Conservation (phyloP, 176 grass and related monocot genomes). For the Phoenix roebelenii region DNA sequence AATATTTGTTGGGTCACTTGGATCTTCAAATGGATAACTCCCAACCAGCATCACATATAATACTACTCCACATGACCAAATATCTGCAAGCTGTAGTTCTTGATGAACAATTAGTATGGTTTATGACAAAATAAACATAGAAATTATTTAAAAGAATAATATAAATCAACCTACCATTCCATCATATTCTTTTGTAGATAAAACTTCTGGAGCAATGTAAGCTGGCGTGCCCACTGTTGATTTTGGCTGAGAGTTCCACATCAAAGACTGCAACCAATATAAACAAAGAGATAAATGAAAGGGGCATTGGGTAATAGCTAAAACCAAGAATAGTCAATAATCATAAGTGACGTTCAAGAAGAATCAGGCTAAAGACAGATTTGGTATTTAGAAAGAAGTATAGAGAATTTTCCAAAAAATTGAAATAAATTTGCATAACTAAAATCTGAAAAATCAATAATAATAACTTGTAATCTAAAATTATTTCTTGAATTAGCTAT, state of each 20-base stretch:
- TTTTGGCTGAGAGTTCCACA: constrained; percentile 84
- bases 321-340: no score
- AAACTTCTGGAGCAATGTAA: constrained; percentile 89
- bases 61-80: constrained; percentile 97
- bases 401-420: no score
- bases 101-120: background rate
- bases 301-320: no score
- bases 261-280: constrained; percentile 44
- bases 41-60: constrained; percentile 95
- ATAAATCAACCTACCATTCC: constrained; percentile 49
- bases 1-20: constrained; percentile 67
- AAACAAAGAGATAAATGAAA: no score
- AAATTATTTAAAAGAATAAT: constrained; percentile 5
- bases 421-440: no score
- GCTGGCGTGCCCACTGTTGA: constrained; percentile 95
- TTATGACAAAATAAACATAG: background rate
- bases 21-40: constrained; percentile 85
- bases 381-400: no score
- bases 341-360: no score
- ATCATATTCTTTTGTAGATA: constrained; percentile 79
- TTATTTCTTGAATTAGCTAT: no score
- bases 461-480: no score
- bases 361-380: no score
- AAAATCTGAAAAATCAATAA: no score
- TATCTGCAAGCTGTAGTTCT: constrained; percentile 71